Evolutionary conservation across 305 asterid species (phyloP), one percentile per base, ranked within the genome.

Genomic region (Fraxinus latifolia): DNA sequence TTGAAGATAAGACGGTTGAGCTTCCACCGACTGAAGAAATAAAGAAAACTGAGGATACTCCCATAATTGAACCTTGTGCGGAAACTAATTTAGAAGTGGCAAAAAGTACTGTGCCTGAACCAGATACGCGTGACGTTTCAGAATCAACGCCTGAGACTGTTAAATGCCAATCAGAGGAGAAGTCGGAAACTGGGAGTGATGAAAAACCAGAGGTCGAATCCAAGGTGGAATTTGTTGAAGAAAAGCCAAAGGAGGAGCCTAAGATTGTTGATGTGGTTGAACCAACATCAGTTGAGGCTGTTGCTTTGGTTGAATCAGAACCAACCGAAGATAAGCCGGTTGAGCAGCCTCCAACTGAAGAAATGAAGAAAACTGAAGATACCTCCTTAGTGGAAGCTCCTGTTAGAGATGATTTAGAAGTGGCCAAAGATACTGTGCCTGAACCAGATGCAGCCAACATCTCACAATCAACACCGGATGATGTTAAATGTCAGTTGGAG

Each of bases 21-120:
- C 60, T 82, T 79, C 81, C 87, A 82, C 50, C 80, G 2, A 21
- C 77, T 9, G 83, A 77, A 79, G 91, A 81, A 36, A 80, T 78
- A 17, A 83, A 85, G 81, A 82, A 86, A 81, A 70, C 53, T 7
- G 88, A 87, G 74, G 90, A 84, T n/a, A 62, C 73, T 36, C 87
- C 90, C 17, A 27, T 55, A 53, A 82, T 67, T 31, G 85, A 47
- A 60, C 81, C 78, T 65, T 15, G 82, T 80, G 74, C 50, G 31
- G 33, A 65, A 7, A 82, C 78, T 23, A 11, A 70, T 58, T 47
- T 70, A 68, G 88, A 85, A 58, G 50, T 21, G 34, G 60, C 65
- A 34, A 82, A 82, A 27, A 86, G 74, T 70, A 29, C 27, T 27
- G 79, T 60, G 70, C 76, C 85, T 42, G 83, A 85, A 70, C 81